These are phyloP conservation scores for Haplographium delicatum DNA, from an alignment of 495 filamentous ascomycete genomes.

Conservation along the genomic window DNA sequence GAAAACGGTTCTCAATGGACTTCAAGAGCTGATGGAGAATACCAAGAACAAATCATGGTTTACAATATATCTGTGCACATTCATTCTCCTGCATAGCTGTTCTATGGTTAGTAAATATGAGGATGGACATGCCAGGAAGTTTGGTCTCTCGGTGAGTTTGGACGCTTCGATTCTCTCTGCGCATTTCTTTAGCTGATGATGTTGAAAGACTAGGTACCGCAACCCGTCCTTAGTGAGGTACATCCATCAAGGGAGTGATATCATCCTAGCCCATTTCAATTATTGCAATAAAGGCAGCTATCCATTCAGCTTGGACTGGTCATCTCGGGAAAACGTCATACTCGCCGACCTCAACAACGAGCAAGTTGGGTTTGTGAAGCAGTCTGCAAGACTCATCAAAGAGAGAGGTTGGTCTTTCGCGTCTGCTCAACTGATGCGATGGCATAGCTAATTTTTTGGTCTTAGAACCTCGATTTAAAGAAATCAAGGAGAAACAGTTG, in stretches of 20 bases:
- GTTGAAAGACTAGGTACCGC: not conserved
- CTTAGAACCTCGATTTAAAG: not conserved
- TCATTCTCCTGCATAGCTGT: slow-evolving; percentile 54
- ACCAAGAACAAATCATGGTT: slow-evolving; percentile 52
- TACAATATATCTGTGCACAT: slow-evolving; percentile 52
- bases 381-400: not conserved
- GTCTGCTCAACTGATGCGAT: not conserved
- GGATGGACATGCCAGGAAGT: slow-evolving; percentile 47
- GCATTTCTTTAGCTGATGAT: not conserved
- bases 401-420: slow-evolving; percentile 14
- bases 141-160: slow-evolving; percentile 40
- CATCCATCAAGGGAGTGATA: not conserved
- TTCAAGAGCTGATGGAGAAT: slow-evolving; percentile 48
- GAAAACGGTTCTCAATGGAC: slow-evolving; percentile 46
- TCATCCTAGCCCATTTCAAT: slow-evolving; percentile 10
- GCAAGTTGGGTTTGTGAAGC: not conserved
- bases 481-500: not conserved
- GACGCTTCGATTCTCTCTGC: not conserved
- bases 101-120: slow-evolving; percentile 53
- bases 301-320: slow-evolving; percentile 10
- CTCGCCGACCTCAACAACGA: not conserved
- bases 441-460: not conserved
- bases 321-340: not conserved
- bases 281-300: slow-evolving; percentile 8
- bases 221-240: not conserved